phyloP scores from a whole-genome alignment of 768 basidiomycete genomes.

The Pisolithus marmoratus region DNA sequence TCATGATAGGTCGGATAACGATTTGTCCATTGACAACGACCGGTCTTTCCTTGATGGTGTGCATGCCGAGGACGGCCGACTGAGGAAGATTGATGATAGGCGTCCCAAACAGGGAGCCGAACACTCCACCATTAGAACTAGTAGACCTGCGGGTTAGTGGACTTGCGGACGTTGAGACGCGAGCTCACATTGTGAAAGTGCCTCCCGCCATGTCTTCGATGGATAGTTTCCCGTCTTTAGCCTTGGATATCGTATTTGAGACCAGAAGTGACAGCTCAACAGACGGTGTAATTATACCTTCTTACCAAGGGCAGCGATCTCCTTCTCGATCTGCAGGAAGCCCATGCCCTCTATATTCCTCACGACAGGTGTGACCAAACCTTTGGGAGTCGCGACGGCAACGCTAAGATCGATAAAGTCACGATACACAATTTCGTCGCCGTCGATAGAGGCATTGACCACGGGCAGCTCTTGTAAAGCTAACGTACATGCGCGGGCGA shows the following conservation, averaged over 20 bases:
- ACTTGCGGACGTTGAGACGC: not conserved
- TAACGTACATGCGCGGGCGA: conserved; percentile 79
- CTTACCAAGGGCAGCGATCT: conserved; percentile 85
- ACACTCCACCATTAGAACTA: conserved; percentile 98
- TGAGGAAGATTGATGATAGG: conserved; percentile 98
- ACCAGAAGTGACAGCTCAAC: conserved; percentile 4
- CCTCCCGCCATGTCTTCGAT: conserved; percentile 98
- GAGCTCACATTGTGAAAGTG: conserved; percentile 91
- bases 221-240: conserved; percentile 87
- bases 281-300: conserved; percentile 48
- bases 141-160: conserved; percentile 1
- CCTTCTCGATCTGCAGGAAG: conserved; percentile 89
- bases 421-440: conserved; percentile 87
- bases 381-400: conserved; percentile 96
- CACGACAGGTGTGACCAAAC: conserved; percentile 93
- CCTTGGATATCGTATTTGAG: conserved; percentile 35
- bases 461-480: conserved; percentile 89
- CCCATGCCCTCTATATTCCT: conserved; percentile 84
- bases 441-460: conserved; percentile 93
- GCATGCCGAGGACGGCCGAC: conserved; percentile 94
- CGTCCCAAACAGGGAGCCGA: conserved; percentile 95
- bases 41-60: conserved; percentile 85
- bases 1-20: conserved; percentile 96
- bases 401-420: conserved; percentile 94
- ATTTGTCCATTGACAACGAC: conserved; percentile 94